Evolutionary conservation across 2,329 filamentous ascomycete genomes (phyloP), one percentile per base, ranked within the genome.

Genomic region (Fusarium sp.): DNA sequence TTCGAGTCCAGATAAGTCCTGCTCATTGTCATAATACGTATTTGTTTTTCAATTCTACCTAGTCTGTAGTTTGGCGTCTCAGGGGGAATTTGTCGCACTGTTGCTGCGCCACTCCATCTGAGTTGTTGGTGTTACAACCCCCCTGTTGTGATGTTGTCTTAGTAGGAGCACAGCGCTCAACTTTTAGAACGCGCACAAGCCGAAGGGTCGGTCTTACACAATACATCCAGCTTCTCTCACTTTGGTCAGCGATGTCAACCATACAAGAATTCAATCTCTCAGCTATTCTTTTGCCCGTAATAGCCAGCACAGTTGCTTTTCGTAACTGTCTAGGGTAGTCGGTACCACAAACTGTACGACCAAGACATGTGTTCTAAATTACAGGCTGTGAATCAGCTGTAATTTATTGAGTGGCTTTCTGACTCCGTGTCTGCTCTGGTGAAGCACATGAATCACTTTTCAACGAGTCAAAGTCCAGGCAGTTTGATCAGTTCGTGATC

Each of bases 31-130:
- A 10, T n/a, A 6, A 15, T 2, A 42, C 14, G 8, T 17, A n/a
- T 9, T 5, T 5, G 6, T 42, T n/a, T n/a, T 42, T 9, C n/a
- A 15, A 6, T 6, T 7, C 6, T n/a, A 1, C 8, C 8, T 15
- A 11, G 14, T 42, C 41, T 15, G 10, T 11, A 17, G 6, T 6
- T 44, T 17, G 11, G 14, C 8, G n/a, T 17, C 9, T 4, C 6
- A 12, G 1, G 1, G 4, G 9, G 17, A 24, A 17, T 44, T 6
- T 17, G 11, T 17, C 3, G 6, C 22, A n/a, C 3, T n/a, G 8
- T 11, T 17, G 22, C 5, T 4, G 17, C 6, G 20, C 5, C 17
- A 26, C 7, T 12, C 5, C 6, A 12, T 8, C 1, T 13, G 11
- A 17, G 0, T 36, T 36, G 13, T 36, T 36, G 3, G 0, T 36